Evolutionary conservation across 805 yeast genomes (phyloP).

Genomic region (Kodamaea kaohsiungensis): DNA sequence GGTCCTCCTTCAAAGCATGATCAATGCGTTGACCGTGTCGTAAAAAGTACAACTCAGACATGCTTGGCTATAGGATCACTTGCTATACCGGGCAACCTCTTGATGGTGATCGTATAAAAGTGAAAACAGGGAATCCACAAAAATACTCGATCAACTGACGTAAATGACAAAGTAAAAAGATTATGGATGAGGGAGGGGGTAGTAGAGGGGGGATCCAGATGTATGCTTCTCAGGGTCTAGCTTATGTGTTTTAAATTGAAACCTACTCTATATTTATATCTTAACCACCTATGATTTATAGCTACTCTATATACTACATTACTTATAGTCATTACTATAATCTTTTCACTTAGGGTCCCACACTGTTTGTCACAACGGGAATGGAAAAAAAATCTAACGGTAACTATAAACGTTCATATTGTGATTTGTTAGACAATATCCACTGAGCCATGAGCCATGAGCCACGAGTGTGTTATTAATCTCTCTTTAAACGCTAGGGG

Average conservation of each 20-base stretch:
- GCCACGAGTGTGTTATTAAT: too few species aligned
- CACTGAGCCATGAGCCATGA: not conserved
- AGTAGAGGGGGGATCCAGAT: not conserved
- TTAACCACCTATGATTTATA: not conserved
- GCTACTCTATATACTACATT: too few species aligned
- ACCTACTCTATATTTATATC: not conserved
- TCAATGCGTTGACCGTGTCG: conserved; percentile 47
- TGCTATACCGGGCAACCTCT: not conserved
- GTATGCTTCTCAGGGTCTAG: not conserved
- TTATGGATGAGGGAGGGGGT: not conserved
- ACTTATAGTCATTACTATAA: too few species aligned
- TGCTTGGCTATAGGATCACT: not conserved
- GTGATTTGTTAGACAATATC: too few species aligned
- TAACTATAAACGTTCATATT: not conserved
- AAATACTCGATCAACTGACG: not conserved
- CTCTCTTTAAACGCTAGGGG: too few species aligned
- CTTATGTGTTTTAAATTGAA: not conserved
- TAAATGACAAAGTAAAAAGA: not conserved
- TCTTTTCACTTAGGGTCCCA: not conserved
- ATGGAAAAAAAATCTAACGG: not conserved
- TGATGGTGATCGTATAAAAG: not conserved
- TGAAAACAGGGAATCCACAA: not conserved
- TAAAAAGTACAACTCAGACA: conserved; percentile 41
- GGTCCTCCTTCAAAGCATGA: conserved; percentile 29
- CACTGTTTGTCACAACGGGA: not conserved